phyloP scores from a whole-genome alignment of 148 eudicot genomes.

The Rhododendron williamsianum region DNA sequence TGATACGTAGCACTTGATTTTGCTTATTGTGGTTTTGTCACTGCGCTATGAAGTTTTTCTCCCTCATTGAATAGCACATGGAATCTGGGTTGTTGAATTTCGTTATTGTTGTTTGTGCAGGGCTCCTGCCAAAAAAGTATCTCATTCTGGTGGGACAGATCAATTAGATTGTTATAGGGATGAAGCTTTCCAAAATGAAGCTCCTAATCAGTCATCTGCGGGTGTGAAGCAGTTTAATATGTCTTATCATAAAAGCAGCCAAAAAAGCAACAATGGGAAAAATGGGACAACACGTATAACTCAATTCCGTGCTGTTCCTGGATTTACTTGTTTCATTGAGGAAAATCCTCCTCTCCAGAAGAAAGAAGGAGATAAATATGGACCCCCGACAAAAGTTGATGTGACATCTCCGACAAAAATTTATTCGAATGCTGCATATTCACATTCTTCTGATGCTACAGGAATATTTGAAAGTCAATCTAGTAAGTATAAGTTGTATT shows the following conservation, averaged over 20 bases:
- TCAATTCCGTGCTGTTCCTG: conserved; percentile 54
- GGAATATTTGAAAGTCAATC: conserved; percentile 25
- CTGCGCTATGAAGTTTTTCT: not conserved
- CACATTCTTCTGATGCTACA: conserved; percentile 21
- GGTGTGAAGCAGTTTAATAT: conserved; percentile 43
- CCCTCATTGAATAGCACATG: not conserved
- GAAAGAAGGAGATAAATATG: conserved; percentile 24
- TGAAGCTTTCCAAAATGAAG: conserved; percentile 24
- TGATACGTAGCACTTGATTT: not conserved
- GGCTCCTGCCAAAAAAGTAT: conserved; percentile 22
- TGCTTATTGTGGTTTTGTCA: not conserved
- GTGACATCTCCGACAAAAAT: conserved; percentile 19
- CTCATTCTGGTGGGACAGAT: conserved; percentile 19
- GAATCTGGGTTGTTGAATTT: not conserved
- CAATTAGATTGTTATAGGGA: conserved; percentile 18
- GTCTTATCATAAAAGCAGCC: conserved; percentile 42
- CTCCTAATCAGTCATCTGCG: conserved; percentile 35
- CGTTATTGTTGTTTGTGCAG: conserved; percentile 16
- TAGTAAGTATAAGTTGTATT: conserved; percentile 31
- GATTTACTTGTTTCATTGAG: conserved; percentile 47
- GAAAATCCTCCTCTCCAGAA: conserved; percentile 40
- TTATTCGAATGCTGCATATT: conserved; percentile 17
- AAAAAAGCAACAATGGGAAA: conserved; percentile 29
- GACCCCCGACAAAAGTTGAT: conserved; percentile 20
- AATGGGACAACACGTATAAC: conserved; percentile 53